Conservation (phyloP, 768 basidiomycete genomes). For the Collybia sp. region DNA sequence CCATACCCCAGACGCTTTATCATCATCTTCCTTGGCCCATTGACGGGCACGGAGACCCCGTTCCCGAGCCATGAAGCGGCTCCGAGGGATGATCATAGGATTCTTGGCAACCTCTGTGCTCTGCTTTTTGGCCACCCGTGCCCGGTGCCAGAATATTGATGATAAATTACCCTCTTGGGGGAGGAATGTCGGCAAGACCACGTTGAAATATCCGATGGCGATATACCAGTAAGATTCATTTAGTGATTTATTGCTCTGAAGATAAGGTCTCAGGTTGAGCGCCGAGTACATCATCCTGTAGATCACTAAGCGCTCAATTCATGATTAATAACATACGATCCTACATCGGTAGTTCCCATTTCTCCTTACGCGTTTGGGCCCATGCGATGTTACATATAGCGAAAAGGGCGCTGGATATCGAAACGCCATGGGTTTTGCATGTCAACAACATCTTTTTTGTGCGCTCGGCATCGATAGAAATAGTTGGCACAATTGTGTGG, state of each 20-base stretch:
- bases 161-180: constrained; percentile 37
- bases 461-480: constrained; percentile 46
- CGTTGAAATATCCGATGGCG: constrained; percentile 78
- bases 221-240: constrained; percentile 77
- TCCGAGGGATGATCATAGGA: constrained; percentile 56
- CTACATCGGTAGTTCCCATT: constrained; percentile 49
- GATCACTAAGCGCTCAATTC: not conserved
- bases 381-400: constrained; percentile 74
- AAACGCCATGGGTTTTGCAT: constrained; percentile 70
- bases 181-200: constrained; percentile 72
- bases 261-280: constrained; percentile 67
- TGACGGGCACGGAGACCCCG: constrained; percentile 53
- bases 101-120: constrained; percentile 61
- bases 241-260: constrained; percentile 34
- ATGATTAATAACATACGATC: constrained; percentile 6
- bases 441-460: constrained; percentile 62
- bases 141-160: constrained; percentile 70
- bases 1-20: constrained; percentile 41
- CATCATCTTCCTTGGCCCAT: constrained; percentile 78
- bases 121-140: constrained; percentile 62
- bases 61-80: constrained; percentile 59
- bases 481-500: constrained; percentile 66
- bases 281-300: constrained; percentile 82
- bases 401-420: constrained; percentile 72
- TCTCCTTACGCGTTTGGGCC: constrained; percentile 43